Evolutionary conservation across 148 eudicot genomes (phyloP).

Genomic region (Diospyros lotus): DNA sequence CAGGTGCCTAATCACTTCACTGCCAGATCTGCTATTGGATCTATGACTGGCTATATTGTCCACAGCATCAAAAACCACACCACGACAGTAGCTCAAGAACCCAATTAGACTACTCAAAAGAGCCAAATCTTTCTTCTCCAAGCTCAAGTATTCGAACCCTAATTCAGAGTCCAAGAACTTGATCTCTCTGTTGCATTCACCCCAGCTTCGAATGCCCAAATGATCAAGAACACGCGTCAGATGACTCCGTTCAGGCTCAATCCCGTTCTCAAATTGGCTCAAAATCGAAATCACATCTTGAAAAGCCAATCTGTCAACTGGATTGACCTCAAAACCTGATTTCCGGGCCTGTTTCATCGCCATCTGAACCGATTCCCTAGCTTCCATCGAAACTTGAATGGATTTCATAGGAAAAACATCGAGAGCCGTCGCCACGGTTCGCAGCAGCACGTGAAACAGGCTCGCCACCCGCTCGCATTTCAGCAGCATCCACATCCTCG

Average conservation of each 20-base stretch:
- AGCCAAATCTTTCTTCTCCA: constrained; percentile 29
- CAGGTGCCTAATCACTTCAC: constrained; percentile 18
- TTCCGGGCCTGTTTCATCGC: constrained; percentile 33
- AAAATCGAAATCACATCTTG: constrained; percentile 23
- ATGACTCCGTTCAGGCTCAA: constrained; percentile 48
- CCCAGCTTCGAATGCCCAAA: constrained; percentile 60
- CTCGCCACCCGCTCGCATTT: constrained; percentile 28
- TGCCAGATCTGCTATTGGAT: neutral
- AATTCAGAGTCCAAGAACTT: constrained; percentile 56
- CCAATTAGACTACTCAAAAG: constrained; percentile 37
- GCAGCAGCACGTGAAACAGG: constrained; percentile 32
- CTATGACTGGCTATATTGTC: constrained; percentile 9
- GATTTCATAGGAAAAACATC: constrained; percentile 36
- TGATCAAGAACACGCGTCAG: constrained; percentile 42
- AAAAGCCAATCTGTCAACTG: constrained; percentile 27
- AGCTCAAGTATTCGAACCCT: constrained; percentile 23
- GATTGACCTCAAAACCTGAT: constrained; percentile 28
- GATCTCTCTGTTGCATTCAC: constrained; percentile 50
- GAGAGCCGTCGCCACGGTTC: constrained; percentile 38
- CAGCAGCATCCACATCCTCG: constrained; percentile 54
- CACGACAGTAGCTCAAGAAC: constrained; percentile 53
- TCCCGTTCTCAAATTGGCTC: constrained; percentile 34
- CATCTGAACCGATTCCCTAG: constrained; percentile 32
- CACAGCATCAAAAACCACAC: constrained; percentile 38
- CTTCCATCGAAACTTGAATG: constrained; percentile 28